These are phyloP conservation scores for Nakataea oryzae DNA, from an alignment of 2,329 filamentous ascomycete species.

Conservation along the genomic window DNA sequence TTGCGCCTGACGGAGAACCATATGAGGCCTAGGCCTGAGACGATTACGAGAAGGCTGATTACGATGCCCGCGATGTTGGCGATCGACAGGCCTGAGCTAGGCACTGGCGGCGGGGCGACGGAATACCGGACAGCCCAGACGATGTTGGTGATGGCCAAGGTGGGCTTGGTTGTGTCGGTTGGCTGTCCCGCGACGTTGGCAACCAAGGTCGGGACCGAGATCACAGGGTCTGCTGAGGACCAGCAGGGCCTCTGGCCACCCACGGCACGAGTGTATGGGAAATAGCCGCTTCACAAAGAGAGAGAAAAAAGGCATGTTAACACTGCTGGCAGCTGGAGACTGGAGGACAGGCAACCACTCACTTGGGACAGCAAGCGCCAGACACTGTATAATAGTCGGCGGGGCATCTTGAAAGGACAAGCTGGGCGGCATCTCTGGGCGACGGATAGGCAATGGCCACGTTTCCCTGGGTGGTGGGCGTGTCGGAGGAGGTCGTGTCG, in stretches of 20 bases:
- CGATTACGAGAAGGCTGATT: slow-evolving; percentile 20
- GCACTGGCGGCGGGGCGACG: slow-evolving; percentile 8
- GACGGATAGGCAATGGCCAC: slow-evolving; percentile 10
- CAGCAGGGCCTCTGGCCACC: slow-evolving; percentile 17
- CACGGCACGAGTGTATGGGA: slow-evolving; percentile 14
- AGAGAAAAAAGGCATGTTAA: slow-evolving; percentile 3
- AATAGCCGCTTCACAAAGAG: slow-evolving; percentile 10
- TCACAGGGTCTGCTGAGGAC: slow-evolving; percentile 10
- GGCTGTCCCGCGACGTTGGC: slow-evolving; percentile 9
- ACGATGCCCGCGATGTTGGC: slow-evolving; percentile 37
- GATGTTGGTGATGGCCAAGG: slow-evolving; percentile 16
- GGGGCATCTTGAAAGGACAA: slow-evolving; percentile 10
- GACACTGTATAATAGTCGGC: slow-evolving; percentile 17
- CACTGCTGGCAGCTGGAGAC: not conserved
- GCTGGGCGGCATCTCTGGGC: slow-evolving; percentile 7
- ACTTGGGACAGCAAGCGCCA: slow-evolving; percentile 15
- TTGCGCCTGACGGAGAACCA: slow-evolving; percentile 6
- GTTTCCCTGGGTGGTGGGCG: not conserved
- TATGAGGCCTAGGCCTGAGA: slow-evolving; percentile 27
- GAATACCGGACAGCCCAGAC: slow-evolving; percentile 17
- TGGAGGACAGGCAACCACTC: slow-evolving; percentile 5
- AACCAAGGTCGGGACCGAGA: slow-evolving; percentile 11
- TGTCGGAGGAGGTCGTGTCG: slow-evolving; percentile 2
- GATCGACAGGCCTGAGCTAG: slow-evolving; percentile 18
- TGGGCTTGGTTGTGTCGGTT: slow-evolving; percentile 11